A percentile compares a stretch with the other conserved stretches of the same genome.
Conservation (phyloP, 1,284 basidiomycete genomes). For the Bondarzewia mesenterica region DNA sequence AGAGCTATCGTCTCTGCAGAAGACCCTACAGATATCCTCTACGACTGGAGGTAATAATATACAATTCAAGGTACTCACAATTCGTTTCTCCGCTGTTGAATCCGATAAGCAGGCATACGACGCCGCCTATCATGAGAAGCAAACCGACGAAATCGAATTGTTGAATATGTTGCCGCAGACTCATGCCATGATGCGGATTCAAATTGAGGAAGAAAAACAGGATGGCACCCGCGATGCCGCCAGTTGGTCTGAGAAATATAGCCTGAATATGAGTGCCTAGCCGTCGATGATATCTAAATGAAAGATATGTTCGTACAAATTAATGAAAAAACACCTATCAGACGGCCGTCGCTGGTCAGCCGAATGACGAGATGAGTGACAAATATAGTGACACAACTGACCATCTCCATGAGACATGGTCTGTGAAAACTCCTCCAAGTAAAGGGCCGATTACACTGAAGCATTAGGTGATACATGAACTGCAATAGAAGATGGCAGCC, state of each 20-base stretch:
- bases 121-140: conserved; percentile 59
- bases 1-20: conserved; percentile 60
- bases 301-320: conserved; percentile 36
- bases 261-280: neutral
- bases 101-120: conserved; percentile 74
- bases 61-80: conserved; percentile 36
- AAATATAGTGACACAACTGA: conserved; percentile 18
- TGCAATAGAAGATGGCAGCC: no score
- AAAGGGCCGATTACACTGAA: conserved; percentile 73
- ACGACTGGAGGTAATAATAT: no score
- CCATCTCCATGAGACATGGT: conserved; percentile 74
- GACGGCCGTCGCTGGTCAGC: conserved; percentile 6
- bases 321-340: conserved; percentile 66
- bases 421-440: conserved; percentile 62
- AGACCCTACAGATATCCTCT: conserved; percentile 21
- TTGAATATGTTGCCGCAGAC: conserved; percentile 46
- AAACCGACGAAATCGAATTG: conserved; percentile 79
- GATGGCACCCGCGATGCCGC: conserved; percentile 61
- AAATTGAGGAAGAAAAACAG: conserved; percentile 81
- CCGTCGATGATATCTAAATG: conserved; percentile 5
- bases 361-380: neutral
- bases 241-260: conserved; percentile 50
- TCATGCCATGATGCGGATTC: conserved; percentile 59
- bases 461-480: no score
- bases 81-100: conserved; percentile 69